These are phyloP conservation scores for Petunia axillaris DNA, from an alignment of 257 asterid genomes.

Conservation along the genomic window DNA sequence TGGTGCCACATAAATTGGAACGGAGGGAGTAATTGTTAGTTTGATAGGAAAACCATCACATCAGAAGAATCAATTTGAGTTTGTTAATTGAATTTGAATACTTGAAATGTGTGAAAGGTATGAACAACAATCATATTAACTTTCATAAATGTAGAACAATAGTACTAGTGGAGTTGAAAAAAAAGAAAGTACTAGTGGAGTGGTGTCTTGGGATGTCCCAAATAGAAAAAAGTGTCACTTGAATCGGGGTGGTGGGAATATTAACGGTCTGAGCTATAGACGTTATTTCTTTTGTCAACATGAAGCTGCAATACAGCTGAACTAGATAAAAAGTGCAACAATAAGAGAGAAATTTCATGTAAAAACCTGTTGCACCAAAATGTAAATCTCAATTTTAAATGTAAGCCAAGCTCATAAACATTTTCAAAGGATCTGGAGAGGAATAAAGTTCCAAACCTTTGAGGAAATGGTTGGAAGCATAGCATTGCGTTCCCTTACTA, in stretches of 20 bases:
- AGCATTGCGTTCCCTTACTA: constrained; percentile 96
- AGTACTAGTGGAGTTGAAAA: background rate
- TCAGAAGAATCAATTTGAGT: background rate
- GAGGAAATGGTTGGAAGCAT: constrained; percentile 98
- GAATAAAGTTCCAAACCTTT: constrained; percentile 56
- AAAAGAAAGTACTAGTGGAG: background rate
- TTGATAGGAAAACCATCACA: background rate
- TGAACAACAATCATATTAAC: background rate
- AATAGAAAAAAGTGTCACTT: background rate
- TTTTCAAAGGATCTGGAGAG: background rate
- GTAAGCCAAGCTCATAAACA: constrained; percentile 16
- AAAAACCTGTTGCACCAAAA: background rate
- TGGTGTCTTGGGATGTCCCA: background rate
- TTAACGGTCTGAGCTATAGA: background rate
- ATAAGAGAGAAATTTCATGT: background rate
- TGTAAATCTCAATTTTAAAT: background rate
- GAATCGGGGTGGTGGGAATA: background rate
- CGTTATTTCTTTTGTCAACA: background rate
- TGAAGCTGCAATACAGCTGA: background rate
- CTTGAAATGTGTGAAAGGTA: background rate
- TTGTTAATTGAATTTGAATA: background rate
- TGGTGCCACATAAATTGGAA: too few species aligned
- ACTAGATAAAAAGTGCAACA: constrained; percentile 16
- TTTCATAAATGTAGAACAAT: background rate
- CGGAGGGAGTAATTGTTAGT: background rate